phyloP scores from a whole-genome alignment of 2,329 filamentous ascomycete genomes.

The Fusarium nodosum region DNA sequence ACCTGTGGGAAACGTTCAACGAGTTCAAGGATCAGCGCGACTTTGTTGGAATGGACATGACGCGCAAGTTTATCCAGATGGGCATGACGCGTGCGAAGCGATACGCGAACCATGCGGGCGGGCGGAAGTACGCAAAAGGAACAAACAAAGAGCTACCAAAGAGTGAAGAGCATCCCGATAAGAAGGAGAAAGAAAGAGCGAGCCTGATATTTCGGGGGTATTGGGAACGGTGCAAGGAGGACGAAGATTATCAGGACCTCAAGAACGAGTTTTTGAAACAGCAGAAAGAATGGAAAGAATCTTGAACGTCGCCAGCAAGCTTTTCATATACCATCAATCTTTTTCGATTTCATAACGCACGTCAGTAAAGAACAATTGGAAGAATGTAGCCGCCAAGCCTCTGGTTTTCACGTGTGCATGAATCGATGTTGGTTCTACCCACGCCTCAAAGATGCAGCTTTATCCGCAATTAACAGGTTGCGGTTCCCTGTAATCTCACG shows the following conservation, averaged over 20 bases:
- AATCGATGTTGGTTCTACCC: background rate
- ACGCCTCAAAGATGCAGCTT: background rate
- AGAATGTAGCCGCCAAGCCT: background rate
- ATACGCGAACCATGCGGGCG: slow-evolving; percentile 69
- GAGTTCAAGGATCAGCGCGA: slow-evolving; percentile 65
- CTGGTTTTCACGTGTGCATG: background rate
- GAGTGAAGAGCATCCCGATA: slow-evolving; percentile 36
- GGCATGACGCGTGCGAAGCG: slow-evolving; percentile 72
- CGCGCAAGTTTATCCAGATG: slow-evolving; percentile 75
- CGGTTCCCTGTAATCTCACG: background rate
- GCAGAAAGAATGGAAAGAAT: slow-evolving; percentile 2
- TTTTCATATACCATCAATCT: background rate
- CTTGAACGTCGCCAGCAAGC: background rate
- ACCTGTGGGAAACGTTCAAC: slow-evolving; percentile 65
- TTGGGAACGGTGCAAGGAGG: slow-evolving; percentile 43
- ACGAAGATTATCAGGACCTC: slow-evolving; percentile 37
- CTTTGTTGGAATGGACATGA: slow-evolving; percentile 76
- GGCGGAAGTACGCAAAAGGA: slow-evolving; percentile 63
- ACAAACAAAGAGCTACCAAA: slow-evolving; percentile 31
- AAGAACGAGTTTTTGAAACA: slow-evolving; percentile 33
- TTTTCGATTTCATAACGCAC: too few species aligned
- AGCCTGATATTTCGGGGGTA: slow-evolving; percentile 40
- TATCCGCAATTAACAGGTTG: background rate
- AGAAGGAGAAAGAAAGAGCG: slow-evolving; percentile 39
- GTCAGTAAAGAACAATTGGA: background rate